phyloP scores from a whole-genome alignment of 306 rosid genomes.

The Sphenostylis stenocarpa region DNA sequence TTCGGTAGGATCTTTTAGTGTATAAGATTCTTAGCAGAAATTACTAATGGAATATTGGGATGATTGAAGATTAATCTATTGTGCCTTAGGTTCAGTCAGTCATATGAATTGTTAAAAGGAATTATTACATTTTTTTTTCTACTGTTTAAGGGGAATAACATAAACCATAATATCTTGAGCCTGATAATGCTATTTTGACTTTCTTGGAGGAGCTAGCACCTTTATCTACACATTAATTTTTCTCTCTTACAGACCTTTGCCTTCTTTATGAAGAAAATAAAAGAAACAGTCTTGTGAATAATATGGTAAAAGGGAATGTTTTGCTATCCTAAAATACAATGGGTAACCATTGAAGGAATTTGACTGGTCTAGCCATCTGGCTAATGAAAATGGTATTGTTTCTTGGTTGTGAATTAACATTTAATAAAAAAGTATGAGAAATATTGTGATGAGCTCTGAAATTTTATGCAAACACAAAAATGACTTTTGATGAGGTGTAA shows the following conservation, averaged over 20 bases:
- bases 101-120: background rate
- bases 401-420: constrained; percentile 18
- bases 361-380: background rate
- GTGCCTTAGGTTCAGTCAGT: background rate
- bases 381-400: background rate
- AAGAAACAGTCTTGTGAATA: background rate
- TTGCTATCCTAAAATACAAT: constrained; percentile 22
- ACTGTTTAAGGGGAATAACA: background rate
- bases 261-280: background rate
- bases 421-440: background rate
- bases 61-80: background rate
- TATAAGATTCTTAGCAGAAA: background rate
- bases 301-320: constrained; percentile 10
- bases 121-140: constrained; percentile 1
- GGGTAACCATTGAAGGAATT: constrained; percentile 6
- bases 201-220: background rate
- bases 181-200: background rate
- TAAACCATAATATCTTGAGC: background rate
- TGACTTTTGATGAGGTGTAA: constrained; percentile 9
- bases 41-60: constrained; percentile 2
- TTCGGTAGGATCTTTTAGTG: constrained; percentile 9
- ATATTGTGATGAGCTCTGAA: constrained; percentile 5
- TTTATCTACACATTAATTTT: background rate
- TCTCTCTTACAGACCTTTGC: background rate
- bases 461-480: background rate